phyloP scores from a whole-genome alignment of 495 filamentous ascomycete genomes.

The Lepraria neglecta region DNA sequence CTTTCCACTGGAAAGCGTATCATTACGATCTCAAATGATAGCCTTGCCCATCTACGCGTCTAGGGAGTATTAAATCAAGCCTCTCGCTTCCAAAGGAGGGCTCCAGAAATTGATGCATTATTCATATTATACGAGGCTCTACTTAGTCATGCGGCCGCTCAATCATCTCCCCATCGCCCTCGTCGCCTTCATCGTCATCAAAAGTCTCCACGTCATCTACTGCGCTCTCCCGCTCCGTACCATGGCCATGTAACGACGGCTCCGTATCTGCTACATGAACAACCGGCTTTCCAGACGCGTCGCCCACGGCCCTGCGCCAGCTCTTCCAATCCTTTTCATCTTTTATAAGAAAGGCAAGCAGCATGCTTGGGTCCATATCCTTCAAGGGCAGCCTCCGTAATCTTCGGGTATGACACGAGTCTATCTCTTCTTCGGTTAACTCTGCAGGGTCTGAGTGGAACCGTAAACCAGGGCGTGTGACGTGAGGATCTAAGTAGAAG shows the following conservation, averaged over 20 bases:
- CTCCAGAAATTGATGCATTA: not conserved
- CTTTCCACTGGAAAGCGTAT: too few species aligned
- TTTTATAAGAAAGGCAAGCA: slow-evolving; percentile 89
- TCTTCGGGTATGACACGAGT: slow-evolving; percentile 80
- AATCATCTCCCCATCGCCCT: slow-evolving; percentile 25
- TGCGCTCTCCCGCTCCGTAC: slow-evolving; percentile 58
- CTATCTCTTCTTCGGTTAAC: slow-evolving; percentile 66
- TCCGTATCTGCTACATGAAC: slow-evolving; percentile 71
- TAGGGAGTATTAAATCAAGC: not conserved
- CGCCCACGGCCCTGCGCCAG: slow-evolving; percentile 65
- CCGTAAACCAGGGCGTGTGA: slow-evolving; percentile 62
- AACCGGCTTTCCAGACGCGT: slow-evolving; percentile 72
- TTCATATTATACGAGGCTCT: not conserved
- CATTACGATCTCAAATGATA: too few species aligned
- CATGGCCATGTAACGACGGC: slow-evolving; percentile 45
- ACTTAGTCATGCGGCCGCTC: slow-evolving; percentile 17
- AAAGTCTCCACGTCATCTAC: slow-evolving; percentile 87
- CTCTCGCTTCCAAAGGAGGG: not conserved
- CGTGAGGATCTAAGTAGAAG: slow-evolving; percentile 95
- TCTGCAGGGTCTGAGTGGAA: slow-evolving; percentile 43
- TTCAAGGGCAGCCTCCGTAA: slow-evolving; percentile 73
- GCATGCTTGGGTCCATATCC: slow-evolving; percentile 98
- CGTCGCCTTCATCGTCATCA: slow-evolving; percentile 54
- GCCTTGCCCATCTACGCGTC: not conserved
- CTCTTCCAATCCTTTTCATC: slow-evolving; percentile 75